phyloP scores from a whole-genome alignment of 768 basidiomycete species.

The Mycena epipterygia region DNA sequence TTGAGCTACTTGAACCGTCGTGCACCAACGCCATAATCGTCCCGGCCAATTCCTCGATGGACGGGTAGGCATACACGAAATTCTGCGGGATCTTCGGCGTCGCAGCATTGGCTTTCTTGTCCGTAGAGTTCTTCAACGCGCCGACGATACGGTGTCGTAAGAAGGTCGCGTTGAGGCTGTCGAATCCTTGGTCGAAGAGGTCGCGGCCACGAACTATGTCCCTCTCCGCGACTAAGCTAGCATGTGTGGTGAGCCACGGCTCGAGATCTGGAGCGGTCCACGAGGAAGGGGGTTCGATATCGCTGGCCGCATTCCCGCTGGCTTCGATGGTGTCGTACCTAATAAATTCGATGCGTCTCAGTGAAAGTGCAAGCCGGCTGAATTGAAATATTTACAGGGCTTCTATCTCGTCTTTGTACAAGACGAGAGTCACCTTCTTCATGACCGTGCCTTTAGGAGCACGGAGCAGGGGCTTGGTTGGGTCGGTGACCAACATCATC shows the following conservation, averaged over 20 bases:
- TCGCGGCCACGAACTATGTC: slow-evolving; percentile 34
- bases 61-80: slow-evolving; percentile 31
- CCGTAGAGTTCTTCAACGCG: slow-evolving; percentile 41
- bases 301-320: slow-evolving; percentile 26
- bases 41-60: slow-evolving; percentile 45
- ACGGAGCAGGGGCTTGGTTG: slow-evolving; percentile 53
- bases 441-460: slow-evolving; percentile 55
- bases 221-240: slow-evolving; percentile 26
- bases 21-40: slow-evolving; percentile 39
- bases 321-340: slow-evolving; percentile 43
- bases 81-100: slow-evolving; percentile 46
- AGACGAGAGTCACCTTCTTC: slow-evolving; percentile 44
- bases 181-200: slow-evolving; percentile 52
- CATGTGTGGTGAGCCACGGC: slow-evolving; percentile 40
- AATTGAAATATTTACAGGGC: slow-evolving; percentile 46
- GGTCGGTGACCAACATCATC: slow-evolving; percentile 61
- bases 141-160: slow-evolving; percentile 53
- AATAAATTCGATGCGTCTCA: neutral
- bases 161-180: slow-evolving; percentile 55
- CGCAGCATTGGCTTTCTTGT: too few relatives aligned
- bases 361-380: too few relatives aligned
- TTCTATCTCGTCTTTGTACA: neutral
- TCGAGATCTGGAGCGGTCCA: slow-evolving; percentile 34
- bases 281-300: slow-evolving; percentile 31
- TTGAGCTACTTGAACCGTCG: too few relatives aligned